These are phyloP conservation scores for Microstegium vimineum DNA, from an alignment of 176 grass and related monocot genomes.

Conservation along the genomic window DNA sequence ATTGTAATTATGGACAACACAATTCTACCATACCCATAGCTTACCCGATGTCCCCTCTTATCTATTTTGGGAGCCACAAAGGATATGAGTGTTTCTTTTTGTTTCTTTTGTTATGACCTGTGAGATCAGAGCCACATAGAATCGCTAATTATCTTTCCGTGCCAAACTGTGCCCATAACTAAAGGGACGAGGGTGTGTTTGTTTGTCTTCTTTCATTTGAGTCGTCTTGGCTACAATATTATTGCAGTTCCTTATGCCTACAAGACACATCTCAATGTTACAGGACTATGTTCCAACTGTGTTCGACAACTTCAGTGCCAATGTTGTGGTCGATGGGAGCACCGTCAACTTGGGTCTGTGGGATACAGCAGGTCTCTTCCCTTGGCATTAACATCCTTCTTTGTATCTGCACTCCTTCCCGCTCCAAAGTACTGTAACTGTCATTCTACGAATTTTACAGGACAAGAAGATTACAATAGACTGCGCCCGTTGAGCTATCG, in stretches of 20 bases:
- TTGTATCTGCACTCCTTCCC: not conserved
- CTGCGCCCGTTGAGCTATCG: slow-evolving; percentile 73
- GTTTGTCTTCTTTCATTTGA: not conserved
- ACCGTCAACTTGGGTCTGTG: slow-evolving; percentile 69
- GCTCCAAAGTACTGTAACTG: not conserved
- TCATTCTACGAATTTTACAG: slow-evolving; percentile 34
- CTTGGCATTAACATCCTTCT: not conserved
- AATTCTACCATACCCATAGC: not conserved
- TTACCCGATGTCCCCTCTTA: not conserved
- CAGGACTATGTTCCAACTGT: slow-evolving; percentile 76
- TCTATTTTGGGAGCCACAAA: not conserved
- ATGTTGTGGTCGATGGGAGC: slow-evolving; percentile 70
- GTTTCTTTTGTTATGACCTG: not conserved
- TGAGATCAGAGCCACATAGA: not conserved
- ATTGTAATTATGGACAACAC: not conserved
- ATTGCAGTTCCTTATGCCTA: not conserved
- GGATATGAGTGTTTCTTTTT: not conserved
- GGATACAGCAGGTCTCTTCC: slow-evolving; percentile 58
- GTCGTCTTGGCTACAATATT: not conserved
- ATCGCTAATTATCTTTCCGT: not conserved
- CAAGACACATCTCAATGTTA: not conserved
- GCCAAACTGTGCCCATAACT: not conserved
- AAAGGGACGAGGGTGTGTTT: not conserved
- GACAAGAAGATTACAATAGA: slow-evolving; percentile 76
- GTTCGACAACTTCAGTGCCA: slow-evolving; percentile 79